phyloP scores from a whole-genome alignment of 2,329 filamentous ascomycete species.

The Chlorencoelia australis region DNA sequence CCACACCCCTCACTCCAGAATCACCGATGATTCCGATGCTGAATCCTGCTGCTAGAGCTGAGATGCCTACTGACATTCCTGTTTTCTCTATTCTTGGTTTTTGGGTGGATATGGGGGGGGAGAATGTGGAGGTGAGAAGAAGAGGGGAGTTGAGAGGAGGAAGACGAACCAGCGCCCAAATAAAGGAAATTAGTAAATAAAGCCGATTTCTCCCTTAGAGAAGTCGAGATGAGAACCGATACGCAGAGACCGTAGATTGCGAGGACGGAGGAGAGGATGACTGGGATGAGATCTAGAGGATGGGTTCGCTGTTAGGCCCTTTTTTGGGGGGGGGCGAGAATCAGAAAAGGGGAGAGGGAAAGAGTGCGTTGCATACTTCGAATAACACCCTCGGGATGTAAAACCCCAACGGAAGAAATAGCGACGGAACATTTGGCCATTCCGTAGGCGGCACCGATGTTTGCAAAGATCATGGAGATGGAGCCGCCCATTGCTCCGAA shows the following conservation, averaged over 20 bases:
- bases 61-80: slow-evolving; percentile 73
- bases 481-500: slow-evolving; percentile 95
- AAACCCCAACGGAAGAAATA: slow-evolving; percentile 93
- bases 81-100: too few species aligned
- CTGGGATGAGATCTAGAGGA: slow-evolving; percentile 97
- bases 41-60: slow-evolving; percentile 64
- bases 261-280: slow-evolving; percentile 99
- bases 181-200: slow-evolving; percentile 74
- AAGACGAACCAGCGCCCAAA: slow-evolving; percentile 71
- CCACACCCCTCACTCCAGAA: slow-evolving; percentile 74
- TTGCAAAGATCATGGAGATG: slow-evolving; percentile 85
- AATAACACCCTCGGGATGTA: slow-evolving; percentile 92
- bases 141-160: too few species aligned
- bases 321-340: background rate
- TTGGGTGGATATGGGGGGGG: too few species aligned
- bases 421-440: slow-evolving; percentile 97
- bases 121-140: too few species aligned
- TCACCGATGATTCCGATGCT: slow-evolving; percentile 80
- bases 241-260: slow-evolving; percentile 92
- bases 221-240: slow-evolving; percentile 72
- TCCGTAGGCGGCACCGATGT: slow-evolving; percentile 76
- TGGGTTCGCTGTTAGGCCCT: background rate
- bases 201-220: slow-evolving; percentile 58
- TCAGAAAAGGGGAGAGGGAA: background rate
- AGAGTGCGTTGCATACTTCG: slow-evolving; percentile 63